A percentile compares a stretch with the other conserved stretches of the same genome.
These are phyloP conservation scores for Olyra latifolia DNA, from an alignment of 176 grass and related monocot genomes.

Conservation along the genomic window DNA sequence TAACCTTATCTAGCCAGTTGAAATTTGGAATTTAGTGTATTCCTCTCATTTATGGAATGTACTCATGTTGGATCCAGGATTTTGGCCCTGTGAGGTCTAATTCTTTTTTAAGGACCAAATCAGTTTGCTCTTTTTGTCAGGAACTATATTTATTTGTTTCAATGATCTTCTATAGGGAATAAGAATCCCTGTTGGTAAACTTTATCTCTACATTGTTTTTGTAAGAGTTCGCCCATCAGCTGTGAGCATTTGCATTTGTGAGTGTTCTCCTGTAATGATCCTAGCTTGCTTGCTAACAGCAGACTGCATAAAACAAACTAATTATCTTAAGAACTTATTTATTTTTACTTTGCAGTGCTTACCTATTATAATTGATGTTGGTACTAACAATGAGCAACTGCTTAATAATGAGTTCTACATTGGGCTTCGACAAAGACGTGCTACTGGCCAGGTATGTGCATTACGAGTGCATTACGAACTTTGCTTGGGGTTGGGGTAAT, in stretches of 20 bases:
- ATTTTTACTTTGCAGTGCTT: slow-evolving; percentile 69
- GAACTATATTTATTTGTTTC: slow-evolving; percentile 30
- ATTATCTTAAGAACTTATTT: slow-evolving; percentile 2
- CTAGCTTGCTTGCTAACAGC: neutral
- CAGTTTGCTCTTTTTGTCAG: neutral
- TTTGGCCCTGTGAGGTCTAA: neutral
- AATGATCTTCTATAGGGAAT: slow-evolving; percentile 75
- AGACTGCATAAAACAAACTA: slow-evolving; percentile 10
- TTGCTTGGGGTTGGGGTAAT: slow-evolving; percentile 11
- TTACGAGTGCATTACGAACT: neutral
- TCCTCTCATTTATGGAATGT: neutral
- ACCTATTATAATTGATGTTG: slow-evolving; percentile 96
- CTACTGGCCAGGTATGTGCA: slow-evolving; percentile 87
- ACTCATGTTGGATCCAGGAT: neutral
- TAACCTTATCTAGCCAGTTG: neutral
- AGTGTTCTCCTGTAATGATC: neutral
- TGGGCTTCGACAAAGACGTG: slow-evolving; percentile 83
- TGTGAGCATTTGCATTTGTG: slow-evolving; percentile 48
- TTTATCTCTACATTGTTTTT: slow-evolving; percentile 92
- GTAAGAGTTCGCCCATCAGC: slow-evolving; percentile 89
- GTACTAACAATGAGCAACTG: slow-evolving; percentile 82
- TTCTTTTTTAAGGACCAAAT: neutral
- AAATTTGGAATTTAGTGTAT: neutral
- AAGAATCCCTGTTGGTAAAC: slow-evolving; percentile 99
- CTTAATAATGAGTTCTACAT: slow-evolving; percentile 97